Evolutionary conservation across 331 rosid genomes (phyloP), one percentile per base, ranked within the genome.

Genomic region (Quercus phellos): DNA sequence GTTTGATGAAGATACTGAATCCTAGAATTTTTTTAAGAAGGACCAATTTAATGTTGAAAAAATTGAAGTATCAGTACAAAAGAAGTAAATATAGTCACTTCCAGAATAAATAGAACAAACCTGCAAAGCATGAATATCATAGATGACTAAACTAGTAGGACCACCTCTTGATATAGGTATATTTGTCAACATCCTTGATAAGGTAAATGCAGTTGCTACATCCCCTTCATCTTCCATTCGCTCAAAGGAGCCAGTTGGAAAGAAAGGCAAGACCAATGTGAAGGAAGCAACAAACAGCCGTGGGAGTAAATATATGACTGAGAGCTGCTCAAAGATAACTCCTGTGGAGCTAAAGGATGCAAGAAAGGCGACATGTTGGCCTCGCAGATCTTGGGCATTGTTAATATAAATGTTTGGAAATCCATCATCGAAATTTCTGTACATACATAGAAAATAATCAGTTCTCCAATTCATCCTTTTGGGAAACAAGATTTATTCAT

Each of bases 181-280:
- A 77, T 94, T 85, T 18, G 98, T 84, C 83, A 94, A 81, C 97
- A 94, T 91, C 86, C 99, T 87, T 1, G 99, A 95, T 69, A 94
- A 89, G 84, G 99, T 94, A 89, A 92, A 92, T n/a, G 99, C 99
- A 79, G 99, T 94, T 46, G 98, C 98, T 32, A 94, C 99, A 83
- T 94, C 99, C 80, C 99, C 99, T 85, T 94, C 99, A 84, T 94
- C 99, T 84, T 94, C 99, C 99, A 94, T 94, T 14, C 99, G 91
- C 85, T 94, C 99, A 80, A 92, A 92, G 51, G 99, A 92, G 68
- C 99, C 99, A 46, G 98, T 94, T 21, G 99, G 99, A 78, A 94
- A 94, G 84, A 94, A 94, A 74, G 99, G 99, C 90, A 94, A 84
- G 3, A 94, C 99, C 82, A 94, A 82, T 21, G 98, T 86, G 89